Evolutionary conservation across 2,329 filamentous ascomycete genomes (phyloP).

Genomic region (Fusarium pininemorale): DNA sequence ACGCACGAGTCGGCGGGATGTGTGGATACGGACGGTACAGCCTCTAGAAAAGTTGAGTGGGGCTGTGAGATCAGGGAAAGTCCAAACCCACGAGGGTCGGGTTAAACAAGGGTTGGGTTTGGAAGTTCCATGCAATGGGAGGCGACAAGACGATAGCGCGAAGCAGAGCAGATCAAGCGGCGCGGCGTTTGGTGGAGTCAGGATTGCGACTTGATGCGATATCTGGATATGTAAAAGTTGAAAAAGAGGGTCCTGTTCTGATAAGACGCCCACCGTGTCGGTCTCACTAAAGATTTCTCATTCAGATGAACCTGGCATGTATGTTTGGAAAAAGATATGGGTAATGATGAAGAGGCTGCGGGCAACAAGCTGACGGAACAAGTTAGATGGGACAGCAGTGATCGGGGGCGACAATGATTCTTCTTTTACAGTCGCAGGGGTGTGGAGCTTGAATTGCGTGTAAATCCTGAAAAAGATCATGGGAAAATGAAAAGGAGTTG

Average conservation of each 20-base stretch:
- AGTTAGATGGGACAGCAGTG: slow-evolving; percentile 10
- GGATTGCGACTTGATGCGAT: slow-evolving; percentile 29
- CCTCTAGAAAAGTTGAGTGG: slow-evolving; percentile 33
- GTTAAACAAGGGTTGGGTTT: slow-evolving; percentile 28
- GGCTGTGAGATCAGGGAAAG: slow-evolving; percentile 38
- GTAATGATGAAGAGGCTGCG: background rate
- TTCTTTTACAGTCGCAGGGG: slow-evolving; percentile 16
- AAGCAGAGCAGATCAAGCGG: slow-evolving; percentile 39
- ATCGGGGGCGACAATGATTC: slow-evolving; percentile 33
- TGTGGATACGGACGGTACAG: slow-evolving; percentile 35
- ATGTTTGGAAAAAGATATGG: slow-evolving; percentile 9
- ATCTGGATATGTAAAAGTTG: slow-evolving; percentile 29
- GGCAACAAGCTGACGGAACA: slow-evolving; percentile 6
- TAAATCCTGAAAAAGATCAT: background rate
- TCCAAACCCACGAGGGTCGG: slow-evolving; percentile 27
- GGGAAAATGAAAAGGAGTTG: background rate
- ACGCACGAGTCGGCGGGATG: slow-evolving; percentile 36
- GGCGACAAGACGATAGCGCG: slow-evolving; percentile 32
- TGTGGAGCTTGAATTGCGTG: slow-evolving; percentile 22
- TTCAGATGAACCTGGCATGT: slow-evolving; percentile 19
- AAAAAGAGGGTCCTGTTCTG: slow-evolving; percentile 43
- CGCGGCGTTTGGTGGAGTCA: slow-evolving; percentile 38
- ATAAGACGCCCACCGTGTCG: slow-evolving; percentile 40
- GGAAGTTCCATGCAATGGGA: slow-evolving; percentile 32
- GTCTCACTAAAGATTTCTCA: slow-evolving; percentile 21